Percentiles rank a stretch among this genome's conserved stretches.
Evolutionary conservation across 2,329 filamentous ascomycete species (phyloP).

Genomic region (Fusarium miscanthi): DNA sequence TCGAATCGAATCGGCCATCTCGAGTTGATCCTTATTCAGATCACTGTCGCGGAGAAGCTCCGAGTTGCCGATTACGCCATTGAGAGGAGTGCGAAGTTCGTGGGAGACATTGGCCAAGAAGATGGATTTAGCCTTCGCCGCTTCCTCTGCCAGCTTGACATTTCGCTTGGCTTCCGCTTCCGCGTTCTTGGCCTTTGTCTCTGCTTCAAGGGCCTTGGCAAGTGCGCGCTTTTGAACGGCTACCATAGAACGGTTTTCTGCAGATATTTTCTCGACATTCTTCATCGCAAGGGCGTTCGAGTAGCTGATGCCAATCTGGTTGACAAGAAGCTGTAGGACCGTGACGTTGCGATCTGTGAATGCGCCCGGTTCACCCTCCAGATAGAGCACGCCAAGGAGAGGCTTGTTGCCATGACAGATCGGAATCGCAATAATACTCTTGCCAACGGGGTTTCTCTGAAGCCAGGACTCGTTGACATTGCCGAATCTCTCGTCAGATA

Average conservation of each 20-base stretch:
- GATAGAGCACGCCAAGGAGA: constrained; percentile 78
- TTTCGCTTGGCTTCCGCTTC: constrained; percentile 82
- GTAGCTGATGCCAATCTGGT: constrained; percentile 80
- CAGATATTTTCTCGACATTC: constrained; percentile 80
- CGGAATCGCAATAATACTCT: constrained; percentile 82
- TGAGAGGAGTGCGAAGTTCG: constrained; percentile 83
- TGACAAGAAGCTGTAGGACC: constrained; percentile 76
- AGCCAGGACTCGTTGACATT: constrained; percentile 79
- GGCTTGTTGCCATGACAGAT: constrained; percentile 78
- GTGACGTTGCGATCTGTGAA: constrained; percentile 80
- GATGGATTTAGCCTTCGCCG: constrained; percentile 84
- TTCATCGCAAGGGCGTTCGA: constrained; percentile 75
- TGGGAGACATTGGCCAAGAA: constrained; percentile 85
- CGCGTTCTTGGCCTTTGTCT: constrained; percentile 80
- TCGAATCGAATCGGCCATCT: constrained; percentile 89
- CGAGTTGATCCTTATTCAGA: constrained; percentile 79
- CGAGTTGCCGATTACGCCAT: constrained; percentile 89
- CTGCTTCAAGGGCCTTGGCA: constrained; percentile 76
- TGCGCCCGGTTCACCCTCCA: constrained; percentile 78
- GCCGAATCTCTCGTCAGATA: constrained; percentile 81
- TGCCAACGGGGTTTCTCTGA: constrained; percentile 74
- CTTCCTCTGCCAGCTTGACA: constrained; percentile 84
- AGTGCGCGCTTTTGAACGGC: constrained; percentile 80
- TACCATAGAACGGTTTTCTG: constrained; percentile 82
- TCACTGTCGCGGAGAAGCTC: constrained; percentile 83